Percentiles rank a stretch among this genome's conserved stretches.
phyloP scores from a whole-genome alignment of 768 basidiomycete genomes.

The Chalciporus chontae region DNA sequence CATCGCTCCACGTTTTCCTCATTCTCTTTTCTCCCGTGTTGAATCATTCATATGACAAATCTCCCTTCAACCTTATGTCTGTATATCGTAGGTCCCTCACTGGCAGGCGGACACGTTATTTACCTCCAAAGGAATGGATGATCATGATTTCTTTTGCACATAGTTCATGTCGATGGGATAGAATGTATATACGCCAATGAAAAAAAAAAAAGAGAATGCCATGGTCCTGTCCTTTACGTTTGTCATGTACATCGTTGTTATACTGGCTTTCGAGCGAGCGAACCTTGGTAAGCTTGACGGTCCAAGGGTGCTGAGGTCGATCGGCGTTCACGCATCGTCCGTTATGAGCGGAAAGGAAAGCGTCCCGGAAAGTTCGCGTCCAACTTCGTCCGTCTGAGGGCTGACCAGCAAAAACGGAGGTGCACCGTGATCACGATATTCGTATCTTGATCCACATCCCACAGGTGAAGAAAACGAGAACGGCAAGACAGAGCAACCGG shows the following conservation, averaged over 20 bases:
- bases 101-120: conserved; percentile 11
- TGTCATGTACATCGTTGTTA: not conserved
- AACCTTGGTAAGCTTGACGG: too few relatives aligned
- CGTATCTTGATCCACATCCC: conserved; percentile 2
- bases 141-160: conserved; percentile 20
- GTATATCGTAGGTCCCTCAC: conserved; percentile 28
- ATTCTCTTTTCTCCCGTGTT: not conserved
- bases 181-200: conserved; percentile 1
- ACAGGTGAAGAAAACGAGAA: not conserved
- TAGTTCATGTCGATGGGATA: conserved; percentile 10
- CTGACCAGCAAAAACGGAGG: conserved; percentile 4
- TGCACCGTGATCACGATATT: not conserved
- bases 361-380: conserved; percentile 3
- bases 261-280: too few relatives aligned
- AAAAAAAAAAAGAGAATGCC: too few relatives aligned
- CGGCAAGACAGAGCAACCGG: not conserved
- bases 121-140: conserved; percentile 28
- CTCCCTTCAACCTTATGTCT: conserved; percentile 19
- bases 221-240: not conserved
- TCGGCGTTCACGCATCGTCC: not conserved
- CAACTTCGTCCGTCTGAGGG: conserved; percentile 6
- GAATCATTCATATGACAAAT: conserved; percentile 31
- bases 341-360: conserved; percentile 4
- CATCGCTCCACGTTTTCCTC: not conserved
- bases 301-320: too few relatives aligned